These are phyloP conservation scores for Phaffomyces thermotolerans DNA, from an alignment of 805 yeast genomes.

Conservation along the genomic window DNA sequence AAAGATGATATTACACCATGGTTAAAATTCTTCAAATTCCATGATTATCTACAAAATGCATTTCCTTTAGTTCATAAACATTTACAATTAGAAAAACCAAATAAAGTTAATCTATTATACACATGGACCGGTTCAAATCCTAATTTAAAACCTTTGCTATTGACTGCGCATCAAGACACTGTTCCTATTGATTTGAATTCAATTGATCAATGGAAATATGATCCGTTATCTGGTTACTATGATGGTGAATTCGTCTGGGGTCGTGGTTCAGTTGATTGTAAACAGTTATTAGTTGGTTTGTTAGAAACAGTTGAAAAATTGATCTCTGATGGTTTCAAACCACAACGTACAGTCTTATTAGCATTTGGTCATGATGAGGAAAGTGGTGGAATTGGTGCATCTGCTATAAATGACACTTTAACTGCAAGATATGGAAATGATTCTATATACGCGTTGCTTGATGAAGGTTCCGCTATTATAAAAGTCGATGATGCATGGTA, in stretches of 20 bases:
- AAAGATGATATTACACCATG: constrained; percentile 27
- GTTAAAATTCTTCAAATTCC: constrained; percentile 29
- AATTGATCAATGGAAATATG: constrained; percentile 51
- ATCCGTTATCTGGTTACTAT: constrained; percentile 59
- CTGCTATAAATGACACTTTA: constrained; percentile 36
- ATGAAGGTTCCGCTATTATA: constrained; percentile 48
- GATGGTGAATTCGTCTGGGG: constrained; percentile 67
- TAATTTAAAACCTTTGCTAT: constrained; percentile 53
- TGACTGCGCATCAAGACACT: constrained; percentile 80
- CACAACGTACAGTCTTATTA: constrained; percentile 52
- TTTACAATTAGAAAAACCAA: constrained; percentile 46
- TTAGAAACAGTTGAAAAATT: constrained; percentile 56
- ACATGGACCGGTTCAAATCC: constrained; percentile 56
- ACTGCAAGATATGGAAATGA: constrained; percentile 50
- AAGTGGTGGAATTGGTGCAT: constrained; percentile 34
- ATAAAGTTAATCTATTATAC: constrained; percentile 56
- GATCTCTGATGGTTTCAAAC: constrained; percentile 41
- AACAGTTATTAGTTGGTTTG: constrained; percentile 56
- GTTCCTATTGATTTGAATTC: constrained; percentile 71
- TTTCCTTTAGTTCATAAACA: constrained; percentile 48
- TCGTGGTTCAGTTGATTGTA: constrained; percentile 72
- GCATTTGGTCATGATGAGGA: constrained; percentile 82
- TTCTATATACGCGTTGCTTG: constrained; percentile 54
- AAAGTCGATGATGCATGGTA: constrained; percentile 33
- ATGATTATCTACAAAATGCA: constrained; percentile 41